Evolutionary conservation across 2,329 filamentous ascomycete species (phyloP).

Genomic region (Neurospora crassa): DNA sequence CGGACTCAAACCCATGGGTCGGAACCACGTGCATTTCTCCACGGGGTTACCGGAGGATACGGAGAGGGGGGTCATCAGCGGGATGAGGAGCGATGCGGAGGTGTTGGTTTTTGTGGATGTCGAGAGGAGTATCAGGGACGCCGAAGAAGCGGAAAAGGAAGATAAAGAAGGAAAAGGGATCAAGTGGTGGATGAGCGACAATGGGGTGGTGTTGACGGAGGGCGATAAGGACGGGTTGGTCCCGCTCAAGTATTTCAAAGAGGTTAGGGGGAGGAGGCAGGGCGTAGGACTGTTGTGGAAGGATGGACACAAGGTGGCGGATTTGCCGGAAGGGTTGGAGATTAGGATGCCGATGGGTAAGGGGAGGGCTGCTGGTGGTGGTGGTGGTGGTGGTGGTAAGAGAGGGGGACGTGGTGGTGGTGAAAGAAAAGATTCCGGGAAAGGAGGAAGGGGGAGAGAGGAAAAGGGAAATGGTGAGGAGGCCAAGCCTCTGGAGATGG

Average conservation of each 20-base stretch:
- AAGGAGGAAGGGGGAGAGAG: neutral
- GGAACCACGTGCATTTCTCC: constrained; percentile 88
- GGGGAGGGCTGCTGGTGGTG: constrained; percentile 30
- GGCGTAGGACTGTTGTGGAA: constrained; percentile 60
- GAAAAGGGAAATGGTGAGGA: neutral
- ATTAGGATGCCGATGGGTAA: constrained; percentile 39
- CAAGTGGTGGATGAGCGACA: constrained; percentile 71
- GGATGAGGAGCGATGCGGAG: constrained; percentile 71
- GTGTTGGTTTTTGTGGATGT: constrained; percentile 72
- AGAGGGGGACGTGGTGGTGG: constrained; percentile 5
- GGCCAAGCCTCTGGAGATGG: neutral
- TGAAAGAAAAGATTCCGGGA: neutral
- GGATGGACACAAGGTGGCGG: constrained; percentile 55
- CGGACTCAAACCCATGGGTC: constrained; percentile 68
- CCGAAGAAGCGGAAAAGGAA: neutral
- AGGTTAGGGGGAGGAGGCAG: constrained; percentile 53
- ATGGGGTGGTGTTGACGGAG: constrained; percentile 63
- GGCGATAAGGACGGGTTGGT: constrained; percentile 50
- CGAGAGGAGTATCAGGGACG: constrained; percentile 44
- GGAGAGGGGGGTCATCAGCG: constrained; percentile 52
- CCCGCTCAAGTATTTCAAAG: constrained; percentile 57
- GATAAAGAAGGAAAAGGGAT: constrained; percentile 43
- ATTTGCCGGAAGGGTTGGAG: constrained; percentile 54
- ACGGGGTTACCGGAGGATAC: constrained; percentile 52
- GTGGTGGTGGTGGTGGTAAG: constrained; percentile 14